phyloP scores from a whole-genome alignment of 2,329 filamentous ascomycete genomes.

The Diplodia sapinea region DNA sequence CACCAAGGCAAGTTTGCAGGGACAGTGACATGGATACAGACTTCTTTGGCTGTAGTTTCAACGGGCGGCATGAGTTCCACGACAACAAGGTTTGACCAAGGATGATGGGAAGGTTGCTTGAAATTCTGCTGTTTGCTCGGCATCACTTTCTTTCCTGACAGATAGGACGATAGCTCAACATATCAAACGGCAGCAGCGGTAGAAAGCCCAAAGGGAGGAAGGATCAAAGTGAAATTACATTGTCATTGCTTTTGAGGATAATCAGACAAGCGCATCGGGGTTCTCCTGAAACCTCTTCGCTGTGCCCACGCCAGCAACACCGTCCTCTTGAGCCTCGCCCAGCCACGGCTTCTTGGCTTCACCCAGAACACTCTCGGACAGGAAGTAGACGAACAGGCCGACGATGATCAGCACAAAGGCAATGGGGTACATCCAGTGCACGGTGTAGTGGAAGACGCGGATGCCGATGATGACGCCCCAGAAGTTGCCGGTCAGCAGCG shows the following conservation, averaged over 20 bases:
- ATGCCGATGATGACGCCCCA: conserved; percentile 96
- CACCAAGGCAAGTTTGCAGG: neutral
- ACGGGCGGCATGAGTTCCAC: neutral
- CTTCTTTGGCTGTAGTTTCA: neutral
- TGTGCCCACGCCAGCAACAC: conserved; percentile 80
- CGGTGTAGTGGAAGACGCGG: conserved; percentile 76
- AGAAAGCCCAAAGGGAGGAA: neutral
- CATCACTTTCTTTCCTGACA: neutral
- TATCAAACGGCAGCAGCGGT: neutral
- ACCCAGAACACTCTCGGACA: conserved; percentile 79
- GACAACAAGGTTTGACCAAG: too few species aligned
- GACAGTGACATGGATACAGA: neutral
- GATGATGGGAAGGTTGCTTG: neutral
- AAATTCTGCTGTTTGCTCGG: neutral
- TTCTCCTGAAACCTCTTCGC: conserved; percentile 69
- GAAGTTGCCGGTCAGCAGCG: conserved; percentile 90
- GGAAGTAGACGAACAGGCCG: conserved; percentile 85
- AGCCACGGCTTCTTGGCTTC: conserved; percentile 96
- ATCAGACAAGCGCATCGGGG: conserved; percentile 47
- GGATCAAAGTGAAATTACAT: neutral
- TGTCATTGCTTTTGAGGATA: neutral
- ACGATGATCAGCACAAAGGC: conserved; percentile 92
- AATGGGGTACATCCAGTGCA: conserved; percentile 93
- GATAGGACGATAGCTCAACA: conserved; percentile 9
- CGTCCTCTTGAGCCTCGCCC: conserved; percentile 81